Evolutionary conservation across 2,329 filamentous ascomycete species (phyloP).

Genomic region (Claviceps quebecensis): DNA sequence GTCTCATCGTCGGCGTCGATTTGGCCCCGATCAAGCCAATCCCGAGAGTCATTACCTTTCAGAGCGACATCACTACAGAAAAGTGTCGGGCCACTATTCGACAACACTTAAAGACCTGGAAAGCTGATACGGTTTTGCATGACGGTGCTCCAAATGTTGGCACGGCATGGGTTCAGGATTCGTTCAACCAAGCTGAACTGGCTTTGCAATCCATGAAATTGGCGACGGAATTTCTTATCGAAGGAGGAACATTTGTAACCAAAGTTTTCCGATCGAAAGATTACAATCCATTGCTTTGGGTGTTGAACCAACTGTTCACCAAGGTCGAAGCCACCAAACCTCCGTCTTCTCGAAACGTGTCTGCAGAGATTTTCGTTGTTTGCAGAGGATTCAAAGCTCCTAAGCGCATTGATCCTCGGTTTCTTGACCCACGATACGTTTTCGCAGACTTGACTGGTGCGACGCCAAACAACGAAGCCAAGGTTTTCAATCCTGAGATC

Average conservation of each 20-base stretch:
- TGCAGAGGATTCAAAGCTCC: constrained; percentile 92
- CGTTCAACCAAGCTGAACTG: constrained; percentile 92
- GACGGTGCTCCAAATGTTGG: constrained; percentile 97
- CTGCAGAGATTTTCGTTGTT: constrained; percentile 96
- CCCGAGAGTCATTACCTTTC: constrained; percentile 84
- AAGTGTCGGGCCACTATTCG: constrained; percentile 86
- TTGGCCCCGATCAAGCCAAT: constrained; percentile 92
- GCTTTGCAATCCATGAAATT: constrained; percentile 83
- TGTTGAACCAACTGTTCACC: constrained; percentile 89
- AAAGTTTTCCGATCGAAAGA: constrained; percentile 97
- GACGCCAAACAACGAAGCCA: constrained; percentile 89
- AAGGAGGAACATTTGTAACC: constrained; percentile 87
- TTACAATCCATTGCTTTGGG: constrained; percentile 91
- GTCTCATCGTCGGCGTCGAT: constrained; percentile 89
- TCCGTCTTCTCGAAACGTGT: constrained; percentile 88
- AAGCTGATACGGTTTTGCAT: constrained; percentile 88
- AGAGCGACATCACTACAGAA: constrained; percentile 95
- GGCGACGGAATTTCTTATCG: constrained; percentile 80
- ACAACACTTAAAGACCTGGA: constrained; percentile 86
- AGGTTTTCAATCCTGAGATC: constrained; percentile 92
- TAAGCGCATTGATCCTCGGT: constrained; percentile 81
- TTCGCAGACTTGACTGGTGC: constrained; percentile 84
- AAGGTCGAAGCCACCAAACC: constrained; percentile 97
- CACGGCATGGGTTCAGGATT: constrained; percentile 96
- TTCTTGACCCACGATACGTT: constrained; percentile 76